Percentiles rank a stretch among this genome's conserved stretches.
Conservation (phyloP, 345 rosid species). For the Schrenkiella parvula region DNA sequence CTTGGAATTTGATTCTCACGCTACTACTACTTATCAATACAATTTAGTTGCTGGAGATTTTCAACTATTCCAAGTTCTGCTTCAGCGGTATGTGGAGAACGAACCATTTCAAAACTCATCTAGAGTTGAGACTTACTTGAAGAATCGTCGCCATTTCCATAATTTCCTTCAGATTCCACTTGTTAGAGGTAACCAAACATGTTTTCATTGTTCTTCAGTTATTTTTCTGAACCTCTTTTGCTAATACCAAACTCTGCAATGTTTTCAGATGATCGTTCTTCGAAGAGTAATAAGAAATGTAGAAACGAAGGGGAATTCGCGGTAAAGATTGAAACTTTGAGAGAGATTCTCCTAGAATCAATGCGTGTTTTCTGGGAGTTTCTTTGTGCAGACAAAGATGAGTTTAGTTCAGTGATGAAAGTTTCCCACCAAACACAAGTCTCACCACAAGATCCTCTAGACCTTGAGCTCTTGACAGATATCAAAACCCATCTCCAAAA, state of each 20-base stretch:
- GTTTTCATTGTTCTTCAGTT: background rate
- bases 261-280: slow-evolving; percentile 48
- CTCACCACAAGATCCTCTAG: slow-evolving; percentile 45
- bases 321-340: slow-evolving; percentile 36
- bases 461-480: slow-evolving; percentile 44
- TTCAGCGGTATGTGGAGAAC: slow-evolving; percentile 71
- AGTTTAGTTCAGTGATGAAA: slow-evolving; percentile 22
- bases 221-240: background rate
- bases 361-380: slow-evolving; percentile 63
- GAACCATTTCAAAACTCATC: slow-evolving; percentile 66
- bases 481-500: slow-evolving; percentile 53
- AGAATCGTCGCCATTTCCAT: slow-evolving; percentile 48
- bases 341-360: slow-evolving; percentile 43
- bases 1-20: slow-evolving; percentile 42
- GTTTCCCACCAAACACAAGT: slow-evolving; percentile 39
- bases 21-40: slow-evolving; percentile 40
- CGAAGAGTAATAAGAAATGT: slow-evolving; percentile 40
- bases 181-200: slow-evolving; percentile 51
- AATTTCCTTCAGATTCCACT: slow-evolving; percentile 73
- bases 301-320: slow-evolving; percentile 42
- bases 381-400: slow-evolving; percentile 49
- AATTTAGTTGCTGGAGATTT: slow-evolving; percentile 71
- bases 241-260: background rate
- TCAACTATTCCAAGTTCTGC: slow-evolving; percentile 76
- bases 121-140: slow-evolving; percentile 60